Evolutionary conservation across 1,284 basidiomycete species (phyloP), one percentile per base, ranked within the genome.

Genomic region (Acaromyces ingoldii): DNA sequence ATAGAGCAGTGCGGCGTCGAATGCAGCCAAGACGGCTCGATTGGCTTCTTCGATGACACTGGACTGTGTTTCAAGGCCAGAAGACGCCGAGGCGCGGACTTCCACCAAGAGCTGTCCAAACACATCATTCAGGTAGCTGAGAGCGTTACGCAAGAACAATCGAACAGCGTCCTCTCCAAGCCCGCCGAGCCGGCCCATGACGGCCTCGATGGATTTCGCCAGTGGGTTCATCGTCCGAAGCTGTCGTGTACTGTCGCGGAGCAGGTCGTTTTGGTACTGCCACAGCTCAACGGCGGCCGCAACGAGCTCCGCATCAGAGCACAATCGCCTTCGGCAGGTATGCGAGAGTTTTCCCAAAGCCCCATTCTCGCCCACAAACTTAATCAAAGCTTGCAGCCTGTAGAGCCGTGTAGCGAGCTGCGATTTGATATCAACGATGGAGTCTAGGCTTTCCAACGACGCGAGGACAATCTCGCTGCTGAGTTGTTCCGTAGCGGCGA

Each of bases 251-350:
- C 38, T 25, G 21, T 40, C 21, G 13, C 9, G 19, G 29, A 65
- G 49, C 21, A 56, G 54, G 24, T 85, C 82, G 68, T 91, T 91
- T 71, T 91, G 84, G 63, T 82, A 81, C 25, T 84, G 72, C 93
- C 93, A 98, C 17, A 97, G 78, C 34, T 88, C 85, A 53, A 85
- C 82, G 3, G 84, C 85, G 1, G 89, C 86, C 57, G 86, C 85
- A 11, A 96, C 78, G 63, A 90, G 89, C 77, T 97, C 91, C 1
- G 89, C 89, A 72, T 97, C 87, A n/a, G 81, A 82, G 24, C 84
- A 85, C 34, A 98, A 79, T 31, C 81, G 80, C 62, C 91, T 84
- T 29, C 89, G 82, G 51, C 84, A 84, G 31, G 80, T 77, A 77
- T 89, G 86, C 1, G 91, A 86, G 71, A 96, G 84, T 86, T 92